phyloP scores from a whole-genome alignment of 2,329 filamentous ascomycete species.

The Aspergillus novofumigatus region DNA sequence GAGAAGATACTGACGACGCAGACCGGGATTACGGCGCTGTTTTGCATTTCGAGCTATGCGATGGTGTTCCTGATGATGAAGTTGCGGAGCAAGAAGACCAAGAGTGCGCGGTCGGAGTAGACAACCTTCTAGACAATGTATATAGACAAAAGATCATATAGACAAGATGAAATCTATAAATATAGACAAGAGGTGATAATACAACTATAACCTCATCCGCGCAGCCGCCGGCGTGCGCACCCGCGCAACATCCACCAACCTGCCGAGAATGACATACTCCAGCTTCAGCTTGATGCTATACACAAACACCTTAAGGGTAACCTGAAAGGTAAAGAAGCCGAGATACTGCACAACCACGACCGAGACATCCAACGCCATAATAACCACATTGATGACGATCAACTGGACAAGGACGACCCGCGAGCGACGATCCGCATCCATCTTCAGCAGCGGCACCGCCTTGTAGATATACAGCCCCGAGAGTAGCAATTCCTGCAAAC shows the following conservation, averaged over 20 bases:
- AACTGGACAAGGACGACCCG: slow-evolving; percentile 41
- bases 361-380: slow-evolving; percentile 43
- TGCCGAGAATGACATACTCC: slow-evolving; percentile 44
- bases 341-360: slow-evolving; percentile 41
- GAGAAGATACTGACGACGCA: slow-evolving; percentile 9
- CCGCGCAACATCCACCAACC: slow-evolving; percentile 29
- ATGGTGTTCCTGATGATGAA: slow-evolving; percentile 49
- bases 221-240: slow-evolving; percentile 5
- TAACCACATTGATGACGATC: slow-evolving; percentile 44
- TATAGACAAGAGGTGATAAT: background rate
- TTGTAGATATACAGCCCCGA: slow-evolving; percentile 51
- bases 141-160: no score
- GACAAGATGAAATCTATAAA: no score
- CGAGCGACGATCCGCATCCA: slow-evolving; percentile 37
- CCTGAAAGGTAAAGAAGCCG: slow-evolving; percentile 41
- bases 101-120: slow-evolving; percentile 38
- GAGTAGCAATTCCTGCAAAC: slow-evolving; percentile 51
- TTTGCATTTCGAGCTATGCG: slow-evolving; percentile 41
- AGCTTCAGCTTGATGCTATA: slow-evolving; percentile 48
- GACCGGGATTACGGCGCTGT: slow-evolving; percentile 43
- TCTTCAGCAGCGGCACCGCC: slow-evolving; percentile 46
- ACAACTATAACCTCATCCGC: background rate
- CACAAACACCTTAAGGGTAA: slow-evolving; percentile 41
- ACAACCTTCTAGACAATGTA: background rate
- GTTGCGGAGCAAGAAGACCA: slow-evolving; percentile 46